Conservation (phyloP, 2,329 filamentous ascomycete species). For the Beauveria medogensis region DNA sequence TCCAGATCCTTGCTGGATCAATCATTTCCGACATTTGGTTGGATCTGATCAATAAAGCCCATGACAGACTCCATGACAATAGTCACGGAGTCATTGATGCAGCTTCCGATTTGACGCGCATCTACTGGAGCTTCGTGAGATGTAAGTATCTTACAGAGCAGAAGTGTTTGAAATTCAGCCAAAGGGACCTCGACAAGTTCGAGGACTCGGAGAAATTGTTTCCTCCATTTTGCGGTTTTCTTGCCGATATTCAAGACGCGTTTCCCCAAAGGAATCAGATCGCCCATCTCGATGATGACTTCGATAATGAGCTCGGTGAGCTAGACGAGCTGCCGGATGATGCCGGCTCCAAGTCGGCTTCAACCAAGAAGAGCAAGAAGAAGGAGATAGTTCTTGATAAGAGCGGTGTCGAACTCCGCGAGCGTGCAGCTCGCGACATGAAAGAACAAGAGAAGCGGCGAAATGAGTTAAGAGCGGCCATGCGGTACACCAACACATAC, state of each 20-base stretch:
- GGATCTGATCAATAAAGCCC: neutral
- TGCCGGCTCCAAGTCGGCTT: neutral
- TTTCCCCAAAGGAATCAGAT: slow-evolving; percentile 29
- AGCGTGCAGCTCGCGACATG: slow-evolving; percentile 44
- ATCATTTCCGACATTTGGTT: neutral
- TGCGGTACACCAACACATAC: slow-evolving; percentile 27
- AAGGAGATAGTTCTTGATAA: slow-evolving; percentile 30
- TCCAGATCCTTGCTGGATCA: slow-evolving; percentile 14
- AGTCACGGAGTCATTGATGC: neutral
- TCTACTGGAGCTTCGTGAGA: slow-evolving; percentile 24
- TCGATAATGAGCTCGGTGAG: slow-evolving; percentile 16
- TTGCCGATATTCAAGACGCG: slow-evolving; percentile 17
- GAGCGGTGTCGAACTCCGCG: slow-evolving; percentile 42
- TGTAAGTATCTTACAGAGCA: slow-evolving; percentile 18
- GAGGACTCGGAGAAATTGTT: slow-evolving; percentile 14
- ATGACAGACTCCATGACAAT: neutral
- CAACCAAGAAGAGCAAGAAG: neutral
- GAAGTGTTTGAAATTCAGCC: slow-evolving; percentile 14
- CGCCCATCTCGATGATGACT: slow-evolving; percentile 19
- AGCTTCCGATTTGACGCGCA: slow-evolving; percentile 23
- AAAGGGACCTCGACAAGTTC: slow-evolving; percentile 14
- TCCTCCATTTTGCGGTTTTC: slow-evolving; percentile 20
- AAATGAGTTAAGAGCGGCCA: slow-evolving; percentile 35
- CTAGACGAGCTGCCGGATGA: slow-evolving; percentile 15
- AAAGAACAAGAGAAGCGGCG: slow-evolving; percentile 47